Evolutionary conservation across 495 filamentous ascomycete genomes (phyloP).

Genomic region (Penicillium angulare): DNA sequence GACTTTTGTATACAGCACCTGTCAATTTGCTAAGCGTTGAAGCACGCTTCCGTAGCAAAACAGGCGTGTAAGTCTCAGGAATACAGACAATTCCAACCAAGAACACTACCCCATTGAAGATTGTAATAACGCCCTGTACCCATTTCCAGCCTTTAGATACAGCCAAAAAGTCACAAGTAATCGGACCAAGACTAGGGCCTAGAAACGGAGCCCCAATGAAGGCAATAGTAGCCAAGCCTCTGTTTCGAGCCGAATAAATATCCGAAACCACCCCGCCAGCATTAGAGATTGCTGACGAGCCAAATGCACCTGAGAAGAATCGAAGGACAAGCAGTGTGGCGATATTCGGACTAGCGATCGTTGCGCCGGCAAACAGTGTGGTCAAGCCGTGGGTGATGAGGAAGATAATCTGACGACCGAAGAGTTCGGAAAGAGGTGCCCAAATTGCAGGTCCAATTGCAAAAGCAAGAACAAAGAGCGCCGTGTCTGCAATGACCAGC

Average conservation of each 20-base stretch:
- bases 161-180: slow-evolving; percentile 51
- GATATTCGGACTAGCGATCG: slow-evolving; percentile 15
- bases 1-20: slow-evolving; percentile 37
- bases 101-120: slow-evolving; percentile 38
- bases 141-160: slow-evolving; percentile 53
- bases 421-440: slow-evolving; percentile 69
- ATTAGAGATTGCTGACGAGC: slow-evolving; percentile 59
- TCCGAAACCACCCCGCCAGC: slow-evolving; percentile 60
- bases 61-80: slow-evolving; percentile 50
- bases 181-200: slow-evolving; percentile 53
- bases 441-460: slow-evolving; percentile 49
- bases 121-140: slow-evolving; percentile 47
- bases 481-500: slow-evolving; percentile 35
- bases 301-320: slow-evolving; percentile 64
- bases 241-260: slow-evolving; percentile 53
- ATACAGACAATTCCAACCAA: slow-evolving; percentile 37
- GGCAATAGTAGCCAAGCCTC: slow-evolving; percentile 55
- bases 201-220: slow-evolving; percentile 59
- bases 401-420: slow-evolving; percentile 50
- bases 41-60: slow-evolving; percentile 41
- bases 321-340: slow-evolving; percentile 5
- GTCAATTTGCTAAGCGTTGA: slow-evolving; percentile 38
- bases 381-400: slow-evolving; percentile 37
- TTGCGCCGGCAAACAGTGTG: slow-evolving; percentile 46
- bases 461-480: slow-evolving; percentile 47